Conservation (phyloP, 2,329 filamentous ascomycete genomes). For the Aspergillus aculeatus region DNA sequence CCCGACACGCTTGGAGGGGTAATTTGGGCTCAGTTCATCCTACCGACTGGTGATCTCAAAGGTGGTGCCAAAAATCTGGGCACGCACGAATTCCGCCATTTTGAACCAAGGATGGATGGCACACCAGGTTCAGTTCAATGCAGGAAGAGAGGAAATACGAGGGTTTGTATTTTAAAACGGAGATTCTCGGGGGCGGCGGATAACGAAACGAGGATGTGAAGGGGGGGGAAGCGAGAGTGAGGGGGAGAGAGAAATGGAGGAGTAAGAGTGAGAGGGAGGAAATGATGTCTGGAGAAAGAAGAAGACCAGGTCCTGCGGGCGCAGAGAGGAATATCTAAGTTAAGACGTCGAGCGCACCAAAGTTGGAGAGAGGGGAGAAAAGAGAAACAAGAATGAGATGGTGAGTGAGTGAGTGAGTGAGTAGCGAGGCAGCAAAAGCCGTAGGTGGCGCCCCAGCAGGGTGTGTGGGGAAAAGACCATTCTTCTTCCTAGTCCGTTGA, state of each 20-base stretch:
- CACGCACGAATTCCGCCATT: conserved; percentile 99
- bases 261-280: conserved; percentile 11
- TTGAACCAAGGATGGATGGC: conserved; percentile 39
- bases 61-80: conserved; percentile 98
- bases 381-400: conserved; percentile 17
- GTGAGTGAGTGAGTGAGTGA: conserved; percentile 13
- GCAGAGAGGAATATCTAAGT: conserved; percentile 4
- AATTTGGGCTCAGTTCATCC: conserved; percentile 10
- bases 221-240: conserved; percentile 1
- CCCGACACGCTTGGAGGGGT: not conserved
- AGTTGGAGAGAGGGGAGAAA: not conserved
- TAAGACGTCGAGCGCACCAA: not conserved
- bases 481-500: conserved; percentile 14
- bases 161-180: not conserved
- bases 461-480: conserved; percentile 31
- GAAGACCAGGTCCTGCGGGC: not conserved
- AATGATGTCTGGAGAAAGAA: conserved; percentile 7
- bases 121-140: conserved; percentile 15
- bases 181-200: not conserved
- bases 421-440: conserved; percentile 21
- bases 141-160: not conserved
- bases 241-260: not conserved
- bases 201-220: conserved; percentile 1
- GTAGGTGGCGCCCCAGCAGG: conserved; percentile 23
- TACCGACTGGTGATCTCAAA: conserved; percentile 99